Percentiles rank a stretch among this genome's conserved stretches.
Evolutionary conservation across 2,329 filamentous ascomycete species (phyloP).

Genomic region (Scedosporium apiospermum): DNA sequence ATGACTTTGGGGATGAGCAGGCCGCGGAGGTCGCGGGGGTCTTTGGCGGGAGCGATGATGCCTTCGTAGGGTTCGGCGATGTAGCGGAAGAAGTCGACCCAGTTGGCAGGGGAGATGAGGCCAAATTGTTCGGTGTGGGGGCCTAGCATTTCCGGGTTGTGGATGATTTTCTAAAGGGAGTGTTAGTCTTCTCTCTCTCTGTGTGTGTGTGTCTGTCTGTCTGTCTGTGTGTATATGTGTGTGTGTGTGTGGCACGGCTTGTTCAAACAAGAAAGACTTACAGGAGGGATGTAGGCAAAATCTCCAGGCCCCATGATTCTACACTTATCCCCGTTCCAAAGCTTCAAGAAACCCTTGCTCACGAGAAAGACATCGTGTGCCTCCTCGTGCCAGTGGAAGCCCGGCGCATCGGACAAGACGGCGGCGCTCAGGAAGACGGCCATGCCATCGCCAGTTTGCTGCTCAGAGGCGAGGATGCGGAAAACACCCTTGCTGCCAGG

Average conservation of each 20-base stretch:
- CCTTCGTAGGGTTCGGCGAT: constrained; percentile 42
- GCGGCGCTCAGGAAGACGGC: constrained; percentile 40
- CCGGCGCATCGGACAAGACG: constrained; percentile 33
- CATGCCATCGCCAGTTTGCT: constrained; percentile 40
- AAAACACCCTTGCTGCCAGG: constrained; percentile 42
- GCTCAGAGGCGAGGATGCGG: constrained; percentile 39
- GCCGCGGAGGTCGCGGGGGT: constrained; percentile 39
- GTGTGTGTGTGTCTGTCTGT: not conserved
- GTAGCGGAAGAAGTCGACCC: constrained; percentile 52
- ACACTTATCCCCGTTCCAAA: constrained; percentile 49
- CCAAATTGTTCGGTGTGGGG: constrained; percentile 44
- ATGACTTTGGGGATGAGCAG: constrained; percentile 45
- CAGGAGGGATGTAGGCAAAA: constrained; percentile 48
- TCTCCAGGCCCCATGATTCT: constrained; percentile 44
- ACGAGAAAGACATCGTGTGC: constrained; percentile 49
- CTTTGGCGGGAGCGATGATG: constrained; percentile 37
- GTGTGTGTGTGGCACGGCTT: constrained; percentile 1
- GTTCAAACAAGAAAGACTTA: too few species aligned
- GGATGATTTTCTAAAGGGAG: constrained; percentile 32
- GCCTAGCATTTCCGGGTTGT: constrained; percentile 45
- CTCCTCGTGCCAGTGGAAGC: constrained; percentile 47
- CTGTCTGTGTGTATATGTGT: too few species aligned
- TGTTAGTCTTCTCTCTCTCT: not conserved
- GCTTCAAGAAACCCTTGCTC: constrained; percentile 43
- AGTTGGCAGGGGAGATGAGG: constrained; percentile 46